Conservation (phyloP, 2,329 filamentous ascomycete species). For the Sclerotiophoma versabilis region DNA sequence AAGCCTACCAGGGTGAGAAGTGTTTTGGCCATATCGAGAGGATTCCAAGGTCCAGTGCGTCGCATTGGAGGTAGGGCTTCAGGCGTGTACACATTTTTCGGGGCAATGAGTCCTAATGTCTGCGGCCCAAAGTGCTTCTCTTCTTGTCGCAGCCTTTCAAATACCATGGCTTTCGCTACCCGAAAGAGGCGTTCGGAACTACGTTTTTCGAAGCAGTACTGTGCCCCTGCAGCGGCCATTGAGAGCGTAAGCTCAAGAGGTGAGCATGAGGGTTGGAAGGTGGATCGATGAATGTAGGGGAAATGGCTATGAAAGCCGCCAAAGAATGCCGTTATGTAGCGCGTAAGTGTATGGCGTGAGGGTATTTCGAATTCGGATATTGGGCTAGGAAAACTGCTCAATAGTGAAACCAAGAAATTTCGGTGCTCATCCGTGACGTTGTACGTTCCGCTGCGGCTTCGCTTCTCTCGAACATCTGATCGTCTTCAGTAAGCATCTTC, state of each 20-base stretch:
- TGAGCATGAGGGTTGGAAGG: slow-evolving; percentile 39
- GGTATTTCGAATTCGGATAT: slow-evolving; percentile 40
- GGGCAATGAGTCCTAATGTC: slow-evolving; percentile 29
- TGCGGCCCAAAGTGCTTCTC: slow-evolving; percentile 33
- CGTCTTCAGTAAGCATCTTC: not conserved
- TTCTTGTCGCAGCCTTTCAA: slow-evolving; percentile 36
- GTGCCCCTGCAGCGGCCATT: slow-evolving; percentile 44
- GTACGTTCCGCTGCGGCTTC: slow-evolving; percentile 30
- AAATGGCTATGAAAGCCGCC: slow-evolving; percentile 44
- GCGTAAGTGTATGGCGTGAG: slow-evolving; percentile 39
- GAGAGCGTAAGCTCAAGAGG: slow-evolving; percentile 42
- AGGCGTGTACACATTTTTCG: slow-evolving; percentile 21
- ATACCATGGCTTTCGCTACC: slow-evolving; percentile 39
- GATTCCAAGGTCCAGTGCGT: slow-evolving; percentile 34
- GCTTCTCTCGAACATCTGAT: slow-evolving; percentile 25
- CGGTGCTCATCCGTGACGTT: slow-evolving; percentile 38
- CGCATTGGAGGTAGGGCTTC: slow-evolving; percentile 10
- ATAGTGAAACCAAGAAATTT: slow-evolving; percentile 28
- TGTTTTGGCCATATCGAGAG: slow-evolving; percentile 39
- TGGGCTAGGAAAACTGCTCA: slow-evolving; percentile 27
- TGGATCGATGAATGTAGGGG: slow-evolving; percentile 44
- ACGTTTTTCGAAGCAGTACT: slow-evolving; percentile 44
- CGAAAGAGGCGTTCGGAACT: slow-evolving; percentile 40
- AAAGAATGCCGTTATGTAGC: slow-evolving; percentile 44
- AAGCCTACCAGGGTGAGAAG: slow-evolving; percentile 41